Evolutionary conservation across 75 land plant genomes (phyloP), one percentile per base, ranked within the genome.

Genomic region (Picea sitchensis): DNA sequence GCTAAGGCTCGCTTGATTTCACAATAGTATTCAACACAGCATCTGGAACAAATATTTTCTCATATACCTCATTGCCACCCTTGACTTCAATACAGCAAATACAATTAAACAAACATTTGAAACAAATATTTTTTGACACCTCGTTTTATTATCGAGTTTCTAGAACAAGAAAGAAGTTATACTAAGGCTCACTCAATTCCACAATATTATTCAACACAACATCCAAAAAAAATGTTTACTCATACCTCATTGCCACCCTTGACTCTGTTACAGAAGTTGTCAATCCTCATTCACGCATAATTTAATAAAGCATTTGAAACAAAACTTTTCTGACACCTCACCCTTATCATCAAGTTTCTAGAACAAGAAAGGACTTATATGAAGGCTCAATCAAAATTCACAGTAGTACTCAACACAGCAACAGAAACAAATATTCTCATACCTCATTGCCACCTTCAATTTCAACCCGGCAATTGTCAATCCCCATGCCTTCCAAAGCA

Each of bases 401-500:
- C 12, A 9, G 9, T 51, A 51, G 56, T 51, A 76, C 6, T 13
- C 32, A 13, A 14, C 65, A 51, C 54, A 38, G 59, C 71, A 36
- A 20, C 21, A 58, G 51, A 9, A 65, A 15, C 65, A 51, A 23
- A 34, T 26, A 51, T 51, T 51, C 56, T 51, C 56, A 51, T 75
- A 90, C 92, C 89, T 91, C 93, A 59, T 82, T 76, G 13, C 87
- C 88, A 14, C 93, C 93, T 14, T 79, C 78, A 20, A 96, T 83
- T 78, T 95, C 92, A 26, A 96, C 92, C 6, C 92, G 75, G 83
- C 97, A 94, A 73, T 96, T 96, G 71, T 96, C 98, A 14, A 96
- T 94, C 1, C 99, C 95, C 59, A 78, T 64, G 14, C 92, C 99
- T 79, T 94, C 99, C 75, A 96, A 76, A 8, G 99, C 99, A 15